Conservation (phyloP, 2,329 filamentous ascomycete species). For the Calonectria honghensis region DNA sequence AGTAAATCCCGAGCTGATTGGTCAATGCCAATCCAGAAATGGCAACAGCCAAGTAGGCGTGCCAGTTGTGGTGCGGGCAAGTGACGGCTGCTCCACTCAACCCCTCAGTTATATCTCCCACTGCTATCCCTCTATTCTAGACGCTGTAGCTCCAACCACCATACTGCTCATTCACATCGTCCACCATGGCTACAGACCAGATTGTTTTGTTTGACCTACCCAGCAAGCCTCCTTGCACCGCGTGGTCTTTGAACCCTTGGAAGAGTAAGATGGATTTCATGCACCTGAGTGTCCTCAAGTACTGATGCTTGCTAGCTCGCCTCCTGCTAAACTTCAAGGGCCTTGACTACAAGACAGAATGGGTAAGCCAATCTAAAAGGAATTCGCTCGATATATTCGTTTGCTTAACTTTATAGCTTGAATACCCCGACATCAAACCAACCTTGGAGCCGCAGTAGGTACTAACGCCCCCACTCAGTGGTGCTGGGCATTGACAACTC, state of each 20-base stretch:
- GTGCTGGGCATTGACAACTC: not conserved
- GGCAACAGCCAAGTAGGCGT: not conserved
- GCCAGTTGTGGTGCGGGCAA: not conserved
- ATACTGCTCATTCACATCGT: not conserved
- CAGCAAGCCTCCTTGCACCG: constrained; percentile 66
- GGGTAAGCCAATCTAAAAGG: constrained; percentile 60
- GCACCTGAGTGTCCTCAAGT: constrained; percentile 37
- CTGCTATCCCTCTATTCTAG: not conserved
- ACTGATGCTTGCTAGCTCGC: constrained; percentile 69
- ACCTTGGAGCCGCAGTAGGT: constrained; percentile 73
- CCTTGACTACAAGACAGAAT: constrained; percentile 80
- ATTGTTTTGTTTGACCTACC: constrained; percentile 79
- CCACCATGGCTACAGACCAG: constrained; percentile 58
- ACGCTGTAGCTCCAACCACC: not conserved
- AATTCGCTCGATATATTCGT: not conserved
- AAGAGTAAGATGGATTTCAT: constrained; percentile 70
- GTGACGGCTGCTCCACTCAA: not conserved
- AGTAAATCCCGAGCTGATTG: not conserved
- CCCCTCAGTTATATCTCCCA: constrained; percentile 25
- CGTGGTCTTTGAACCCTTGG: constrained; percentile 83
- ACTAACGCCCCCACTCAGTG: not conserved
- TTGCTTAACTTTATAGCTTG: constrained; percentile 62
- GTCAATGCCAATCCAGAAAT: not conserved
- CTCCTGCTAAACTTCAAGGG: constrained; percentile 81
- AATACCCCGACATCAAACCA: constrained; percentile 79